Conservation (phyloP, 163 green algal genomes). For the Volvox carteri region DNA sequence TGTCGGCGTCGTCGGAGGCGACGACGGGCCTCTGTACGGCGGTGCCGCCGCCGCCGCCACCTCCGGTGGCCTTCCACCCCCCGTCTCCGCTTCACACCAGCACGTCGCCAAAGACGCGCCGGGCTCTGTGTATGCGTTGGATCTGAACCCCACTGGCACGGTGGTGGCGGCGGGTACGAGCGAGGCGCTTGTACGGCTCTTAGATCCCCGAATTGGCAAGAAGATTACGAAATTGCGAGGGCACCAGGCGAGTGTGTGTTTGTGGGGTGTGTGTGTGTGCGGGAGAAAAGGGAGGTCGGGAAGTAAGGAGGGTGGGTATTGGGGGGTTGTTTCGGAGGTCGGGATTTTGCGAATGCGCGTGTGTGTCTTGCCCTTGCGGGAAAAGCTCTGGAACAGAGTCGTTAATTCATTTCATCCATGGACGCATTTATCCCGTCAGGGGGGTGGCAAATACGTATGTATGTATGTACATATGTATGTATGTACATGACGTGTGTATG, state of each 20-base stretch:
- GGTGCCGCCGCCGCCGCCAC: too few species aligned
- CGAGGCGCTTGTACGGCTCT: constrained; percentile 66
- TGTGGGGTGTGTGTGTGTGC: background rate
- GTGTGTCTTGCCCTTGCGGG: too few species aligned
- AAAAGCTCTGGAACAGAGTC: too few species aligned
- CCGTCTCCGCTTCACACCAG: background rate
- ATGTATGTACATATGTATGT: too few species aligned
- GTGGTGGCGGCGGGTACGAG: constrained; percentile 85
- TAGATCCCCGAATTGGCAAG: constrained; percentile 48
- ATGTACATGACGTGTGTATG: too few species aligned
- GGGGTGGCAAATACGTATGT: too few species aligned
- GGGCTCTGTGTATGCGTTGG: constrained; percentile 80
- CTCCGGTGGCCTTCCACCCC: too few species aligned
- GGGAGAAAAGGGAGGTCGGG: background rate
- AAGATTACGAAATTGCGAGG: constrained; percentile 56
- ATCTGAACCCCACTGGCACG: constrained; percentile 74
- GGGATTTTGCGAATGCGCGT: too few species aligned
- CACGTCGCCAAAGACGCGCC: constrained; percentile 19
- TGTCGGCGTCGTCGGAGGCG: background rate
- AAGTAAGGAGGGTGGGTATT: background rate
- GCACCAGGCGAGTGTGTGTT: constrained; percentile 5
- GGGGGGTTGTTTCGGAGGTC: background rate
- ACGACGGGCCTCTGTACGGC: background rate
- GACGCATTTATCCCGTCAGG: too few species aligned
- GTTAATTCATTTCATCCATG: too few species aligned